Evolutionary conservation across 1,284 basidiomycete species (phyloP), one percentile per base, ranked within the genome.

Genomic region (Papiliotrema fonsecae): DNA sequence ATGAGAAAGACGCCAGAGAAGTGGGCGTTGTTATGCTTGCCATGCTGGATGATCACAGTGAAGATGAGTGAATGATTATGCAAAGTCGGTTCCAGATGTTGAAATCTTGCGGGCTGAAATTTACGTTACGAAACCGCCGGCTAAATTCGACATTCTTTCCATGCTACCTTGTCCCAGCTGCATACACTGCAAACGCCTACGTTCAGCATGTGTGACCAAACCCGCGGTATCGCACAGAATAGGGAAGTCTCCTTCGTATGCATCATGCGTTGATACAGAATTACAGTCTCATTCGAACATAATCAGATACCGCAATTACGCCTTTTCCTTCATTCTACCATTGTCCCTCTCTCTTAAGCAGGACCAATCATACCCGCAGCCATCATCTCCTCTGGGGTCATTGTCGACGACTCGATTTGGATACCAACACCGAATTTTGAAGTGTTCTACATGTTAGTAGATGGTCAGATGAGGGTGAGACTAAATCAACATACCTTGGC

Each of bases 371-470:
- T 69, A 42, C 70, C 70, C 32, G 68, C 69, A 19, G 67, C 69
- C 45, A 69, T 65, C 72, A 74, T 74, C 62, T 74, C 72, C 59
- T 74, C 70, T 34, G 64, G 65, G 35, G 62, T 63, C 65, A 73
- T 72, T 37, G 68, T 63, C 13, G 64, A 64, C 21, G 69, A 71
- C 80, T 97, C 93, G 61, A 97, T 88, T 86, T 91, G 90, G 70
- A 97, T 87, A 74, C 92, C 93, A 14, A 97, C 84, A 55, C 94
- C 94, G 55, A 97, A 87, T 76, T 93, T 93, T 47, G 88, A 86
- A 35, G 88, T 79, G 75, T 89, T 91, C 89, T 92, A 59, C 5
- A 52, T 18, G 32, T 51, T 24, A 47, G 45, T 46, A 21, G 18
- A 14, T 7, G 24, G 7, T 24, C 11, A 24, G 18, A 13, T n/a